Conservation (phyloP, 768 basidiomycete species). For the Cyclocybe cylindracea region DNA sequence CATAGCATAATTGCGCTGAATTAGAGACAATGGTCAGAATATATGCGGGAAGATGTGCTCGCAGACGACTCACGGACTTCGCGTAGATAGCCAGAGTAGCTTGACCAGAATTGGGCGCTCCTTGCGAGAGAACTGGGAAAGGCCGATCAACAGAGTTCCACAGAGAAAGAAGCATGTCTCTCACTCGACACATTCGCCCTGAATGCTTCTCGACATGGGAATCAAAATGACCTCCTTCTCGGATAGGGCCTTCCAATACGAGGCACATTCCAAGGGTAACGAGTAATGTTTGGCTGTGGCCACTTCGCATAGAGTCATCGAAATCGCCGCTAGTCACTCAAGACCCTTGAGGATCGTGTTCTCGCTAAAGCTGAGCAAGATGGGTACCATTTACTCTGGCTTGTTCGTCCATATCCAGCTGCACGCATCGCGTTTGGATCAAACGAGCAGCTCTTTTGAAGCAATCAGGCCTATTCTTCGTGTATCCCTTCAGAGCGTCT, state of each 20-base stretch:
- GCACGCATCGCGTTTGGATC: constrained; percentile 53
- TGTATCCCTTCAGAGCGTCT: constrained; percentile 45
- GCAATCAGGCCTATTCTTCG: constrained; percentile 55
- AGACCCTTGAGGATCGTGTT: not conserved
- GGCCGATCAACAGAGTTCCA: not conserved
- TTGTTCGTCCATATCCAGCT: constrained; percentile 60
- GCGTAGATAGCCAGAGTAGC: constrained; percentile 80
- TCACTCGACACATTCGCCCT: constrained; percentile 41
- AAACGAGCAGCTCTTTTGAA: constrained; percentile 52
- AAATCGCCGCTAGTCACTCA: constrained; percentile 57
- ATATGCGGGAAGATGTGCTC: constrained; percentile 7
- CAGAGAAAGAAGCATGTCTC: not conserved
- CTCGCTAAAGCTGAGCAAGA: not conserved
- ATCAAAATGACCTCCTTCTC: constrained; percentile 7
- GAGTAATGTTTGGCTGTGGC: constrained; percentile 70
- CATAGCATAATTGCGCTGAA: constrained; percentile 74
- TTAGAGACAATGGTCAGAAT: constrained; percentile 5
- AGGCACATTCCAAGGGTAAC: constrained; percentile 64
- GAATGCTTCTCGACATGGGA: constrained; percentile 18
- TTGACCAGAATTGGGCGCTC: constrained; percentile 84
- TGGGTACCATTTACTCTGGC: constrained; percentile 59
- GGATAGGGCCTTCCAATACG: constrained; percentile 24
- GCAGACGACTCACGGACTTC: constrained; percentile 62
- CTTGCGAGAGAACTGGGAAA: constrained; percentile 63
- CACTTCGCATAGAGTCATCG: constrained; percentile 81